Percentiles rank a stretch among this genome's conserved stretches.
phyloP scores from a whole-genome alignment of 805 yeast species.

The Myxozyma vanderwaltii region DNA sequence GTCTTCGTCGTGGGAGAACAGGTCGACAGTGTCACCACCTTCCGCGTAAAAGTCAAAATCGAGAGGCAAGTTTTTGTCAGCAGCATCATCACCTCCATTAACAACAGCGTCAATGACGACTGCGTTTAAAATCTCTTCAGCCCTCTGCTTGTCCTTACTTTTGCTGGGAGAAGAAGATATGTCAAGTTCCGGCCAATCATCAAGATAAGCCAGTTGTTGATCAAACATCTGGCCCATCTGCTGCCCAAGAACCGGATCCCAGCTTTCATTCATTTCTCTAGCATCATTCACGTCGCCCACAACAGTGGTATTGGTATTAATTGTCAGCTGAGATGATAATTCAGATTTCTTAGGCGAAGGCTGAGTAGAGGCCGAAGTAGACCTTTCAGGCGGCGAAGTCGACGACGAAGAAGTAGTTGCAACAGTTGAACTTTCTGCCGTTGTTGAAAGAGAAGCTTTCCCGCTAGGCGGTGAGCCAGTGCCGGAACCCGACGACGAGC shows the following conservation, averaged over 20 bases:
- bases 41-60: not conserved
- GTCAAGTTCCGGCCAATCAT: constrained; percentile 3
- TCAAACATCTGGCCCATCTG: not conserved
- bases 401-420: constrained; percentile 1
- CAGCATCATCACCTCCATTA: not conserved
- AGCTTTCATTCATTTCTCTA: not conserved
- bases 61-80: not conserved
- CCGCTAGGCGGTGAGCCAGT: not conserved
- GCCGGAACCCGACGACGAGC: constrained; percentile 4
- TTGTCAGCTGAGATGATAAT: not conserved
- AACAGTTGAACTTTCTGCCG: not conserved
- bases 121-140: not conserved
- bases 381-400: not conserved
- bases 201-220: constrained; percentile 2
- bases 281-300: not conserved
- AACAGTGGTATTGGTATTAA: constrained; percentile 3
- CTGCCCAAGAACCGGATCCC: constrained; percentile 9
- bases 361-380: constrained; percentile 7
- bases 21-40: not conserved
- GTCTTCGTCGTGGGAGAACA: constrained; percentile 4
- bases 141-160: not conserved
- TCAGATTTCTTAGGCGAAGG: constrained; percentile 4
- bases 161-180: not conserved
- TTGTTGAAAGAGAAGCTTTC: not conserved
- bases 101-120: not conserved